phyloP scores from a whole-genome alignment of 176 grass and related monocot species.

The Phyllostachys edulis region DNA sequence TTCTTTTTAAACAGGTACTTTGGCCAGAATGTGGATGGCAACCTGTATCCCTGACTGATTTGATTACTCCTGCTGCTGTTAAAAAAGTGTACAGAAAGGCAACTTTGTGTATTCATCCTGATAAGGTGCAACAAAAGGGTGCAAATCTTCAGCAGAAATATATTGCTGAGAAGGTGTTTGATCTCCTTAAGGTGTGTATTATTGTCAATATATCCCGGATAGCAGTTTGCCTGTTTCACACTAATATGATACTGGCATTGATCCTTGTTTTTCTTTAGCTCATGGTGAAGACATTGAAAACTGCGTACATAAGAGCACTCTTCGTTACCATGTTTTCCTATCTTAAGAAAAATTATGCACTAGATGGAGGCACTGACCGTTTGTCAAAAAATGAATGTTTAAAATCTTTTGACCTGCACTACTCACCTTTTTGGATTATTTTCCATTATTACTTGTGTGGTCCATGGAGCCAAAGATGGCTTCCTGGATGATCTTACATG shows the following conservation, averaged over 20 bases:
- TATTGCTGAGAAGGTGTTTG: constrained; percentile 82
- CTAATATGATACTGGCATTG: constrained; percentile 4
- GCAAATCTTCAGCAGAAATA: constrained; percentile 81
- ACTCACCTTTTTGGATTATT: not conserved
- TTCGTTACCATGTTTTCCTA: not conserved
- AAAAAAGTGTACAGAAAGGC: constrained; percentile 80
- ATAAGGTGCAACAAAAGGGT: constrained; percentile 82
- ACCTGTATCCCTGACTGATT: constrained; percentile 75
- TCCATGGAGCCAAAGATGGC: constrained; percentile 13
- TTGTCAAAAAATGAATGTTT: not conserved
- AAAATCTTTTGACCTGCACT: not conserved
- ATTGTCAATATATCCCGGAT: not conserved
- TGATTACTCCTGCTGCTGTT: constrained; percentile 64
- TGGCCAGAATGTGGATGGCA: constrained; percentile 89
- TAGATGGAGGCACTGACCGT: not conserved
- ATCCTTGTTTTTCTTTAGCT: constrained; percentile 6
- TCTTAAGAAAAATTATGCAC: not conserved
- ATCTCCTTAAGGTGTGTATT: constrained; percentile 76
- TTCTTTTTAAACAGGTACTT: constrained; percentile 58
- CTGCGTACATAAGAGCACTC: not conserved
- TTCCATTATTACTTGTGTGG: constrained; percentile 16
- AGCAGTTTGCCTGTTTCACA: constrained; percentile 3
- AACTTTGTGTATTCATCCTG: constrained; percentile 83
- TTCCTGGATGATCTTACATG: constrained; percentile 12
- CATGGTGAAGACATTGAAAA: not conserved